Base-by-base conservation (phyloP, 2,329 filamentous ascomycete species). In the Botryotinia globosa region DNA sequence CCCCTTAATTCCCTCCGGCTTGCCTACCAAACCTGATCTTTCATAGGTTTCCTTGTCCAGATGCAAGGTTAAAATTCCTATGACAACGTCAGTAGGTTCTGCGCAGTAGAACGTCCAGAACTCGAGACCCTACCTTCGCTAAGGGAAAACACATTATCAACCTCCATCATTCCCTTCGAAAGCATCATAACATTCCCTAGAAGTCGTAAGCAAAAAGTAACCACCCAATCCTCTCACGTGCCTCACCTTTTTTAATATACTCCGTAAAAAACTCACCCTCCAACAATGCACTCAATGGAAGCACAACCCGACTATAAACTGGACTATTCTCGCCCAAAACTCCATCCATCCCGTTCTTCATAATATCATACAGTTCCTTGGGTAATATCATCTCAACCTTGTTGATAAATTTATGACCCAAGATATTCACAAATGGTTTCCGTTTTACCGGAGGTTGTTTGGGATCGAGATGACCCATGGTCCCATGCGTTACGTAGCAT, bases 41-140 rank as follows among this genome's bases (percentile, higher is more conserved):
- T 98, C 94, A 81, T 94, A 98, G 0, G 88, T 90, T 71, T 94
- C 90, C 77, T 91, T 94, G 75, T 94, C 91, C 39, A 98, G 85
- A 77, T 93, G 92, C 77, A 99, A 85, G 6, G 86, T 89, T 48
- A 99, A 85, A 0, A 88, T 83, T 0, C 93, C 93, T 92, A 59
- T 37, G 56, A 72, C n/a, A 9, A 39, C 29, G 20, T 69, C 20
- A 71, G 45, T 58, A 29, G 18, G 42, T 39, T 45, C 2, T 14
- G 25, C 42, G 7, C 16, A 42, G 12, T 9, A 16, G 6, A 29
- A 25, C 48, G 9, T 25, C 22, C 16, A 29, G 37, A 12, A 48
- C 37, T 29, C 39, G 22, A 58, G 12, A 64, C 75, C 80, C 69
- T 83, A 88, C 94, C 94, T 76, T 93, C 87, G 72, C 83, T 85